Evolutionary conservation across 2,329 filamentous ascomycete genomes (phyloP), one percentile per base, ranked within the genome.

Genomic region (Paracamarosporium sp.): DNA sequence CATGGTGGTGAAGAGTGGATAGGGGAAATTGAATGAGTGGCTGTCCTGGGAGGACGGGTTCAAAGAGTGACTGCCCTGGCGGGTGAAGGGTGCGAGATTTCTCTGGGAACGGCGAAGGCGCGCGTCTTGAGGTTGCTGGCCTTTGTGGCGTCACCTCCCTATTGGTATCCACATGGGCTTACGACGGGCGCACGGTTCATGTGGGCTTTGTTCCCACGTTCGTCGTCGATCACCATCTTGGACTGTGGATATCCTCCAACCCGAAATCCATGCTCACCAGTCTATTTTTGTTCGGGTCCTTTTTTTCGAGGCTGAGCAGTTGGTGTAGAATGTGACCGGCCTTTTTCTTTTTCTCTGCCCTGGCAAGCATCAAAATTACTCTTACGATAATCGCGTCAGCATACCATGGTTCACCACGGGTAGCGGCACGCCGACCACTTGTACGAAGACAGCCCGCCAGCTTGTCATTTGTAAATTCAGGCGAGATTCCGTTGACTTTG

Each of bases 151-250:
- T 36, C 36, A 22, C 36, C n/a, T 40, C 36, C 30, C 30, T 35
- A 48, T 35, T 35, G 45, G 45, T 35, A 48, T 27, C 45, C 45
- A 48, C 45, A 25, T 25, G 25, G 30, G 45, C 45, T 48, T 48
- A 48, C 45, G 45, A 36, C 45, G 30, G 12, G 30, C 28, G 45
- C 45, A 48, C 45, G 22, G 45, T 25, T 48, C 45, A 48, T 31
- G 30, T 22, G 20, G 20, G 11, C 20, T 35, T 33, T 33, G 44
- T 30, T 28, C 28, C 33, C 28, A 17, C 11, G 27, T 22, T n/a
- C 17, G n/a, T 25, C 25, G 31, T 20, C 25, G 45, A 31, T 15
- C 36, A 40, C 12, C 36, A 40, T 40, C 36, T n/a, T n/a, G n/a
- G n/a, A n/a, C n/a, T n/a, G n/a, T n/a, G n/a, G n/a, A n/a, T n/a